A percentile compares a stretch with the other conserved stretches of the same genome.
Conservation (phyloP, 768 basidiomycete species). For the Suillus alpinus region DNA sequence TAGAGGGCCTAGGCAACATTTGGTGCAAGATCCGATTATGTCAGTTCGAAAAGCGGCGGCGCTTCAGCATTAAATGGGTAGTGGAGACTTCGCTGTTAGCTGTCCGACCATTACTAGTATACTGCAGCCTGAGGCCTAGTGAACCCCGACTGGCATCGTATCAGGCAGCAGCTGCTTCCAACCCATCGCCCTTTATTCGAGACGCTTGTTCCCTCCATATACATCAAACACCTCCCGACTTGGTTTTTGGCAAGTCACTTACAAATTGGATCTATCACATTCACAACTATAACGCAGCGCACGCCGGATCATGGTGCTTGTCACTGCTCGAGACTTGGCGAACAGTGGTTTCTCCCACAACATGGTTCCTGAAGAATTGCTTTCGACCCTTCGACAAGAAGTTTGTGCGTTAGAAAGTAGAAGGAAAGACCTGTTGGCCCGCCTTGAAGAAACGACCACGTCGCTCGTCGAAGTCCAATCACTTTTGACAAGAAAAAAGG, state of each 20-base stretch:
- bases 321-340: background rate
- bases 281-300: background rate
- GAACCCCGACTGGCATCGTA: background rate
- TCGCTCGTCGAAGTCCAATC: background rate
- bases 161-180: background rate
- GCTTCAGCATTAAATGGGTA: too few relatives aligned
- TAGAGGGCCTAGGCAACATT: background rate
- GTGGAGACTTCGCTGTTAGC: too few relatives aligned
- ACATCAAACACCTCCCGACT: background rate
- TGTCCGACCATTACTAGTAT: too few relatives aligned
- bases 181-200: background rate
- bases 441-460: background rate
- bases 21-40: background rate
- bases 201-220: background rate
- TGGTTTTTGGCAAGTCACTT: background rate
- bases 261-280: background rate
- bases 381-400: conserved; percentile 2
- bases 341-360: background rate
- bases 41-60: too few relatives aligned
- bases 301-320: background rate
- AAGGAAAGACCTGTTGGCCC: background rate
- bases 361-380: background rate
- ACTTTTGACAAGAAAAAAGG: background rate
- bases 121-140: background rate
- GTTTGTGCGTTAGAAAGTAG: background rate